Evolutionary conservation across 2,329 filamentous ascomycete species (phyloP).

Genomic region (Xylaria polymorpha): DNA sequence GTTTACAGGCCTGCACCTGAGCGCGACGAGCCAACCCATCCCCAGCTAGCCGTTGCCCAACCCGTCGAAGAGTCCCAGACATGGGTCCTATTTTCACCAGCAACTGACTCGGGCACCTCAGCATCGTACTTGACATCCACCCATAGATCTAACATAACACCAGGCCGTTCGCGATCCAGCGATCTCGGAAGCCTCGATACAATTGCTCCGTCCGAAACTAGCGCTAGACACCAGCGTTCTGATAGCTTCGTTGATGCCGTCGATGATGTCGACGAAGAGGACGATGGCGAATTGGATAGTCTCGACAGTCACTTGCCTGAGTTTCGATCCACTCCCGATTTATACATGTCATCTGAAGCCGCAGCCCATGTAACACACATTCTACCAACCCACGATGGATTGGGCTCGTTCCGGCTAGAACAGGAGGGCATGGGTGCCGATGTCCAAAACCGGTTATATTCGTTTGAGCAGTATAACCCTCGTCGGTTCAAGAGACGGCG

Average conservation of each 20-base stretch:
- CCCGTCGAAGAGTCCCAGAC: conserved; percentile 80
- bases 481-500: conserved; percentile 67
- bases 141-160: conserved; percentile 70
- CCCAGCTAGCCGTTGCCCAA: conserved; percentile 50
- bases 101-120: conserved; percentile 66
- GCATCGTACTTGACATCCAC: conserved; percentile 76
- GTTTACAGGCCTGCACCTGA: conserved; percentile 55
- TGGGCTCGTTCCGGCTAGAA: conserved; percentile 83
- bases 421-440: conserved; percentile 63
- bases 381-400: conserved; percentile 90
- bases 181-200: conserved; percentile 84
- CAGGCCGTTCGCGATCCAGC: conserved; percentile 78
- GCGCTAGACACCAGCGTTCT: conserved; percentile 58
- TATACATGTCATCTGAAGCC: conserved; percentile 54
- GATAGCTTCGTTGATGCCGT: conserved; percentile 53
- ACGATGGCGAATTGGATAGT: conserved; percentile 87
- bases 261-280: conserved; percentile 62
- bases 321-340: conserved; percentile 73
- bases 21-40: conserved; percentile 54
- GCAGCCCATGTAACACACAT: conserved; percentile 73
- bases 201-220: conserved; percentile 68
- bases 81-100: conserved; percentile 95
- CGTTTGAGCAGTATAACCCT: conserved; percentile 88
- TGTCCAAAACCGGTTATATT: conserved; percentile 86
- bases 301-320: conserved; percentile 91